These are phyloP conservation scores for Prototheca cutis DNA, from an alignment of 163 green algal species.

Conservation along the genomic window DNA sequence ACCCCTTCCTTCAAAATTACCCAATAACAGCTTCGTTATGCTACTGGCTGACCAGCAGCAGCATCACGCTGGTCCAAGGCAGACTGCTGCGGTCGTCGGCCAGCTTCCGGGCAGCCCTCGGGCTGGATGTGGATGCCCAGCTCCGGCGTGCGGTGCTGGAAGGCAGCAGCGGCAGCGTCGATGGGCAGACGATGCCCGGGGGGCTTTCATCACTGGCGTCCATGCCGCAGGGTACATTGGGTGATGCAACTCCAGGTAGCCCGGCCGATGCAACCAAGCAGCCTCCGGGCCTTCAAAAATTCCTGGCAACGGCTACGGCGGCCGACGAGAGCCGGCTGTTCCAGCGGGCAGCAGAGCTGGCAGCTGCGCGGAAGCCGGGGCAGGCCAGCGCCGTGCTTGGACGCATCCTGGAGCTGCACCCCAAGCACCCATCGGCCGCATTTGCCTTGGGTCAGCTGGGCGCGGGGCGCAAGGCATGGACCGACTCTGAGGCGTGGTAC, in stretches of 20 bases:
- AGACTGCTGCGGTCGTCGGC: slow-evolving; percentile 19
- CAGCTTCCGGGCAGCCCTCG: slow-evolving; percentile 13
- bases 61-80: slow-evolving; percentile 47
- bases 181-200: too few species aligned
- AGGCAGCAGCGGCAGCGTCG: too few species aligned
- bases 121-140: too few species aligned
- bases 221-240: too few species aligned
- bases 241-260: too few species aligned
- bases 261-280: too few species aligned
- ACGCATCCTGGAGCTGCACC: slow-evolving; percentile 32
- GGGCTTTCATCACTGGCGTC: too few species aligned
- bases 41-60: slow-evolving; percentile 52
- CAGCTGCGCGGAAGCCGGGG: slow-evolving; percentile 4
- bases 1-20: slow-evolving; percentile 25
- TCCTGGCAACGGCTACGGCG: background rate
- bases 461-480: slow-evolving; percentile 1
- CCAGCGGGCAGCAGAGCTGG: slow-evolving; percentile 17
- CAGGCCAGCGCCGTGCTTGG: slow-evolving; percentile 23
- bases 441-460: slow-evolving; percentile 45
- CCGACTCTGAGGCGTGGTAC: background rate
- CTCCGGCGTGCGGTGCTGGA: too few species aligned
- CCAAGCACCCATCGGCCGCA: slow-evolving; percentile 27
- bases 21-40: slow-evolving; percentile 43
- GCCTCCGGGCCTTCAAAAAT: too few species aligned
- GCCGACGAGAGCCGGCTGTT: slow-evolving; percentile 11